Evolutionary conservation across 441 rosid species (phyloP).

Genomic region (Populus hybrid): DNA sequence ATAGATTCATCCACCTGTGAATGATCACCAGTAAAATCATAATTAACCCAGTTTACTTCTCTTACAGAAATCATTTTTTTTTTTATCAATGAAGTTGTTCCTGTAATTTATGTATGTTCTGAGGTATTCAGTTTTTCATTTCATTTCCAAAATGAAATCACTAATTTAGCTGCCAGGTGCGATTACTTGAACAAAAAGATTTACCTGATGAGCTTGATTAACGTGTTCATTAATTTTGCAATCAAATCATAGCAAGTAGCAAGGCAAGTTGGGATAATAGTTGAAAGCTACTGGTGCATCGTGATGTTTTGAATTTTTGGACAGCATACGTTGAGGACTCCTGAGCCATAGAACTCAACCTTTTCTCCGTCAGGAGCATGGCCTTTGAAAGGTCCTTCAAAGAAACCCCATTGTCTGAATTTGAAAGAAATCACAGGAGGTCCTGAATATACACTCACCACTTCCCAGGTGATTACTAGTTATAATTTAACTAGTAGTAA

Average conservation of each 20-base stretch:
- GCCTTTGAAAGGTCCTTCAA: constrained; percentile 59
- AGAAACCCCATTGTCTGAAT: constrained; percentile 87
- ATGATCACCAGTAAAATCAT: background rate
- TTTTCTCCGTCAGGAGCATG: constrained; percentile 42
- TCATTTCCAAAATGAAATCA: background rate
- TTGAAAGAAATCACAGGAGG: constrained; percentile 51
- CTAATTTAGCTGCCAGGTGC: background rate
- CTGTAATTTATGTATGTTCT: too few relatives aligned
- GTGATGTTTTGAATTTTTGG: too few relatives aligned
- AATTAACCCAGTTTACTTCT: background rate
- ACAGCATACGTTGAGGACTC: constrained; percentile 6
- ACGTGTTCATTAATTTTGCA: too few relatives aligned
- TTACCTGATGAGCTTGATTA: background rate
- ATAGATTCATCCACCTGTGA: background rate
- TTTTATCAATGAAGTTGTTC: too few relatives aligned
- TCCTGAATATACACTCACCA: constrained; percentile 25
- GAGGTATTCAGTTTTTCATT: too few relatives aligned
- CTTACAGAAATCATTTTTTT: background rate
- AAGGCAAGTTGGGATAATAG: background rate
- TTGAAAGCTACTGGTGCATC: too few relatives aligned
- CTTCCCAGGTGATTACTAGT: constrained; percentile 48
- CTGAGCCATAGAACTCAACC: constrained; percentile 12
- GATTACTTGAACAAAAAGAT: too few relatives aligned
- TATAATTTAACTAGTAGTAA: background rate
- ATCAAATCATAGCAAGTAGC: background rate